Percentiles rank a stretch among this genome's conserved stretches.
Conservation (phyloP, 257 asterid species). For the Nicotiana sylvestris region DNA sequence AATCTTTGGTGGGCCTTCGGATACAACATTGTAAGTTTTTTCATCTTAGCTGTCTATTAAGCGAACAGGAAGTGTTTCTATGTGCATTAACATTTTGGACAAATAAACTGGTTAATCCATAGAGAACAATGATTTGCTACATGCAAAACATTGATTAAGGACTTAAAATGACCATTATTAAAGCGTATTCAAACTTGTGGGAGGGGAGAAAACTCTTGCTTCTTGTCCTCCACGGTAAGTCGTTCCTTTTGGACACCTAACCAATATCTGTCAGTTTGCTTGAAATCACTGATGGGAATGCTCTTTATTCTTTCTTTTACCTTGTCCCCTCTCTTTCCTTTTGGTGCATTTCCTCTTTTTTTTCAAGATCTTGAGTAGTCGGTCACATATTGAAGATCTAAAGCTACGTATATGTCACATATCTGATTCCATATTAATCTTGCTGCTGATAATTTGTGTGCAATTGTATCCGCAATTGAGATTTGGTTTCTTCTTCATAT, state of each 20-base stretch:
- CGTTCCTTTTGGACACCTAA: background rate
- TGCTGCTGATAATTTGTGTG: background rate
- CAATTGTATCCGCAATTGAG: background rate
- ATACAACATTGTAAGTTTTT: slow-evolving; percentile 80
- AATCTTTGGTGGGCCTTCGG: slow-evolving; percentile 99
- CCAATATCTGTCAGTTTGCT: background rate
- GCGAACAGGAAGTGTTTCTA: background rate
- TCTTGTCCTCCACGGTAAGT: background rate
- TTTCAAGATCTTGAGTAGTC: background rate
- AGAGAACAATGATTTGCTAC: background rate
- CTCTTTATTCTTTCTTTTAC: background rate
- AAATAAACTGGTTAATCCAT: background rate
- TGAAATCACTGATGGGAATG: background rate
- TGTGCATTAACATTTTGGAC: background rate
- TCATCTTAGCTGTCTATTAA: slow-evolving; percentile 6
- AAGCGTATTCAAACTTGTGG: background rate
- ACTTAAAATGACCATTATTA: slow-evolving; percentile 1
- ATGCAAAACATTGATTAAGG: background rate
- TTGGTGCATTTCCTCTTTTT: background rate
- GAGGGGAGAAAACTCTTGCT: background rate
- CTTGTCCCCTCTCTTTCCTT: too few relatives aligned
- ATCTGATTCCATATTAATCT: background rate
- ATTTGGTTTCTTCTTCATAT: background rate
- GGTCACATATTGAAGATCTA: background rate
- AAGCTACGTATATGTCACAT: background rate